Percentiles rank a stretch among this genome's conserved stretches.
phyloP scores from a whole-genome alignment of 192 early-diverging fungal species.

The Podochytrium sp. region DNA sequence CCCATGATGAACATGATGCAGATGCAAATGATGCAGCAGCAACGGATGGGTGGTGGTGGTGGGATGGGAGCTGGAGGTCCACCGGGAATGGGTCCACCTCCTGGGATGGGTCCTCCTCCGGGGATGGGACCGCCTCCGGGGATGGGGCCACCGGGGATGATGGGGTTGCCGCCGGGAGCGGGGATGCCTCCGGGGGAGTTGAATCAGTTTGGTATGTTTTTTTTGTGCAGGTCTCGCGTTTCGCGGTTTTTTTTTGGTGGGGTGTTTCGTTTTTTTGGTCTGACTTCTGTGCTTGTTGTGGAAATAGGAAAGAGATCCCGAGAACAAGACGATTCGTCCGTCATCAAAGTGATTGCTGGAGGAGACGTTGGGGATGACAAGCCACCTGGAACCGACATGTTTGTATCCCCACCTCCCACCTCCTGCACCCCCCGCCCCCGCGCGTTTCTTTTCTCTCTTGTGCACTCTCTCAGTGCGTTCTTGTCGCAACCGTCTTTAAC shows the following conservation, averaged over 20 bases:
- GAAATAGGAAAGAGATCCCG: slow-evolving; percentile 25
- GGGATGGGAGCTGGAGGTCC: slow-evolving; percentile 1
- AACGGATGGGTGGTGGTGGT: too few species aligned
- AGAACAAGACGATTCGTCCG: slow-evolving; percentile 28
- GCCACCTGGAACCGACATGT: slow-evolving; percentile 24
- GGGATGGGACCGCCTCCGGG: slow-evolving; percentile 6
- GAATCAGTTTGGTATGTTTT: slow-evolving; percentile 22
- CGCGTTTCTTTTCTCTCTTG: background rate
- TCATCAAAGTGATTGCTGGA: slow-evolving; percentile 27
- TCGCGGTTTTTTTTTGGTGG: background rate
- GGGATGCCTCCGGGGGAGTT: slow-evolving; percentile 25
- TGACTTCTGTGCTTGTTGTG: too few species aligned
- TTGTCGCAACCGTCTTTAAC: background rate
- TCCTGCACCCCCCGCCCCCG: too few species aligned
- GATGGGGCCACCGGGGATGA: slow-evolving; percentile 15
- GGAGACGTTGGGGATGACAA: slow-evolving; percentile 16
- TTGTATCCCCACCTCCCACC: too few species aligned
- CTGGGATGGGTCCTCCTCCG: slow-evolving; percentile 14
- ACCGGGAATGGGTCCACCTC: slow-evolving; percentile 22
- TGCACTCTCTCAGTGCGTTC: background rate
- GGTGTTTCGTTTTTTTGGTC: too few species aligned
- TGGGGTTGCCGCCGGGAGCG: background rate
- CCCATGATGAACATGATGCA: slow-evolving; percentile 26
- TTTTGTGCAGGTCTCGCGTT: background rate
- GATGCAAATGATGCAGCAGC: slow-evolving; percentile 31